A percentile compares a stretch with the other conserved stretches of the same genome.
These are phyloP conservation scores for Citrus maxima DNA, from an alignment of 345 rosid species.

Conservation along the genomic window DNA sequence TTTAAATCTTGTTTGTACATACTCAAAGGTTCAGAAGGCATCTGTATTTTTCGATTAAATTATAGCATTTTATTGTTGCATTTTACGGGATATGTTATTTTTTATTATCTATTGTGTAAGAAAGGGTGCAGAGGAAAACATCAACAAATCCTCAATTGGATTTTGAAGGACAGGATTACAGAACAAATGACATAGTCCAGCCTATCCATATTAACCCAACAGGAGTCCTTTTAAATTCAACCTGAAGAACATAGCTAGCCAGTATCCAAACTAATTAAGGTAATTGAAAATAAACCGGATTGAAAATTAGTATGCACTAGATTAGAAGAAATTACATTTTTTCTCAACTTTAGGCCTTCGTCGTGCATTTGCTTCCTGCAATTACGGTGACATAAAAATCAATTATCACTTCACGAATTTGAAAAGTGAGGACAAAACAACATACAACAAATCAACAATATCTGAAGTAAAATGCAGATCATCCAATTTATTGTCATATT, in stretches of 20 bases:
- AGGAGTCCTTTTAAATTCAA: not conserved
- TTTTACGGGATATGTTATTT: not conserved
- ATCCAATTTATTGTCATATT: not conserved
- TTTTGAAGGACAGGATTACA: not conserved
- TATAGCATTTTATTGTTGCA: not conserved
- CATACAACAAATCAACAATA: not conserved
- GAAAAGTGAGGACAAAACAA: not conserved
- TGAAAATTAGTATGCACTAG: not conserved
- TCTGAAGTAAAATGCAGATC: not conserved
- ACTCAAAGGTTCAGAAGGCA: not conserved
- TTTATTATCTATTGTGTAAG: not conserved
- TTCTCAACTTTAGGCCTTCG: conserved; percentile 36
- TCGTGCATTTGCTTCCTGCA: conserved; percentile 41
- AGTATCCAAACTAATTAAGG: not conserved
- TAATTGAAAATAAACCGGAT: not conserved
- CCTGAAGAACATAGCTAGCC: not conserved
- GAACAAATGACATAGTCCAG: not conserved
- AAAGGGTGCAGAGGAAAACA: not conserved
- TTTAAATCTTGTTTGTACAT: not conserved
- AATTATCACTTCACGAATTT: not conserved
- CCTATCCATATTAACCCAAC: too few species aligned
- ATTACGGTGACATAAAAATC: conserved; percentile 9
- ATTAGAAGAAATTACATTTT: conserved; percentile 32
- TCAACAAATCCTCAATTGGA: not conserved
- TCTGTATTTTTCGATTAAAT: not conserved